Evolutionary conservation across 495 filamentous ascomycete species (phyloP), one percentile per base, ranked within the genome.

Genomic region (Letharia lupina): DNA sequence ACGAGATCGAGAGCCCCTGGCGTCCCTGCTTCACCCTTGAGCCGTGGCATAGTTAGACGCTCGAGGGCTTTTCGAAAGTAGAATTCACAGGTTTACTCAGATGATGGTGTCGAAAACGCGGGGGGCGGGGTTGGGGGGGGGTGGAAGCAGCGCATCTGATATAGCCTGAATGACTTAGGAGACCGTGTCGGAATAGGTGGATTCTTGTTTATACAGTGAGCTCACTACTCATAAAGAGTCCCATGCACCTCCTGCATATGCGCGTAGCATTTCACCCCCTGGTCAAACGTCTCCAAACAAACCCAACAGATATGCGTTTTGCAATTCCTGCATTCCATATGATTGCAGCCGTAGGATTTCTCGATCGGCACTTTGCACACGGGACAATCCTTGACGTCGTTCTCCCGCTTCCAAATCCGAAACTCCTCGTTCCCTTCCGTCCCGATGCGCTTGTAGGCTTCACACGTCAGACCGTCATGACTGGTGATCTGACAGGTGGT

Each of bases 391-490:
- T 75, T 72, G 10, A 73, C 69, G 20, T 70, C 65, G 16, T 70
- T 62, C 40, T 72, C 65, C 31, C 54, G 28, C 64, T 71, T 72
- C 70, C 65, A 73, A 39, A 65, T 57, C 40, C 64, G 35, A 41
- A 75, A 68, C 18, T 65, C 64, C 45, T 67, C 61, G 18, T 70
- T 60, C 0, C 72, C 70, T 0, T 77, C 74, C 3, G 75, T 70
- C 12, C 59, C 50, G 1, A 74, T 7, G 15, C 75, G 73, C 40
- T 70, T 65, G 42, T 77, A 74, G 15, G 77, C 75, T 5, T 62
- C 77, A 35, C 80, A 82, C 0, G 69, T 76, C 65, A 78, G 70
- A 0, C 66, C 70, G 16, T 71, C 71, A 54, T 81, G 79, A 20
- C 60, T 60, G 23, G 68, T 52, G 0, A 61, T 67, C 31, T 77